Base-by-base conservation (phyloP, 2,329 filamentous ascomycete genomes). In the Didymella pomorum region DNA sequence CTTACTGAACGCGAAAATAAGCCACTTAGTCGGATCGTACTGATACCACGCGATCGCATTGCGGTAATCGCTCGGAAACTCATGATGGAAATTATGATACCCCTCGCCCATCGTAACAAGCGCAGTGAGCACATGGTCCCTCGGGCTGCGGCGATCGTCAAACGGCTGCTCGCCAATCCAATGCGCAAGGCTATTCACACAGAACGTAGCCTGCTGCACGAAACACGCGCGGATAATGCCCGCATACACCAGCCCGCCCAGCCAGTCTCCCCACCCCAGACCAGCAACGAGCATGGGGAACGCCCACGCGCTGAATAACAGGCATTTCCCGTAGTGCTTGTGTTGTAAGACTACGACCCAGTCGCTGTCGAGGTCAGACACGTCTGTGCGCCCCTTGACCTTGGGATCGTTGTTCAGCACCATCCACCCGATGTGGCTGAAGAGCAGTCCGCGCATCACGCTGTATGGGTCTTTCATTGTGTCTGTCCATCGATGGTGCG, bases 121-220 rank as follows among this genome's bases (percentile, higher is more conserved):
- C 10, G 76, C 76, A 1, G 76, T 78, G 8, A 78, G 33, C 16
- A 77, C 64, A 49, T 78, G 75, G 51, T 78, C 76, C 20, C 76
- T 57, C 6, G 76, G 76, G 6, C 60, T 70, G 46, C 76, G 71
- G 10, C 74, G 68, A 58, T 78, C 76, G 55, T 78, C 76, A 57
- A 78, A 78, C 1, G 75, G 76, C 61, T 78, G 76, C 53, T 79
- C 76, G 18, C 81, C 81, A n/a, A 83, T 76, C 78, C 79, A 83
- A 67, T 83, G 81, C n/a, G 81, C 81, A 12, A 83, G 76, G 10
- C 78, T 80, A 69, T 83, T 83, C 65, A 83, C 80, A 55, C 81
- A 83, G 72, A 83, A 83, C 4, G 81, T 83, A 25, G 80, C 80
- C 67, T 83, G 81, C 63, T 83, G 80, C 12, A 82, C 79, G 60